Evolutionary conservation across 768 basidiomycete species (phyloP), one percentile per base, ranked within the genome.

Genomic region (Phlegmacium glaucopus): DNA sequence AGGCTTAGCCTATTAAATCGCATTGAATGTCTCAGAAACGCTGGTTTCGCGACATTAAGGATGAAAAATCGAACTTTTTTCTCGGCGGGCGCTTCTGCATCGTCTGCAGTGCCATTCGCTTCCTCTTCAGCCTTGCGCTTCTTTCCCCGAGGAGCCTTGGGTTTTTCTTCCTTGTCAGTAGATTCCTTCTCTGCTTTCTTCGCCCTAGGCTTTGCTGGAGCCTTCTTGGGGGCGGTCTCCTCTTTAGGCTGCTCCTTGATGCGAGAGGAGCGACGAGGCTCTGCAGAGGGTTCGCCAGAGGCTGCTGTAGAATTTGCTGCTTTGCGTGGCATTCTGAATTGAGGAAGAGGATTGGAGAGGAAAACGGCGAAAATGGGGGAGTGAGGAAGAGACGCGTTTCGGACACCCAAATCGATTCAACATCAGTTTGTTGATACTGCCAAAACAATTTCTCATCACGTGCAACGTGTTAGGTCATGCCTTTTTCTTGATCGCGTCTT

Each of bases 201-300:
- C 35, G 72, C 66, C 55, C 82, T 74, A 39, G 85, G 82, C 68
- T 87, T 87, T 6, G 80, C 72, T 17, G 76, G 71, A 38, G 78
- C 67, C 63, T 82, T 87, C 77, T 84, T 86, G 12, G 65, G 68
- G 30, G 63, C 61, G 6, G 70, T 64, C 34, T 63, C 82, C 2
- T 68, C 61, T 63, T 82, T 85, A 45, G 83, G 83, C 49, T 78
- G 75, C 22, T 83, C 84, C 65, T 87, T 87, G 69, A 89, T 87
- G 58, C 86, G 82, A 27, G 77, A 67, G 7, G 85, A 87, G 67
- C 86, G 86, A 64, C 86, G 85, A 30, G 85, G 85, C 60, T 71
- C 74, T 5, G 65, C 48, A 9, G 61, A 42, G 36, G 74, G 72
- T 37, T 69, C 67, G 18, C 71, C 66, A 42, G 70, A 62, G 17